Conservation (phyloP, 2,329 filamentous ascomycete species). For the Cladosporium sp. region DNA sequence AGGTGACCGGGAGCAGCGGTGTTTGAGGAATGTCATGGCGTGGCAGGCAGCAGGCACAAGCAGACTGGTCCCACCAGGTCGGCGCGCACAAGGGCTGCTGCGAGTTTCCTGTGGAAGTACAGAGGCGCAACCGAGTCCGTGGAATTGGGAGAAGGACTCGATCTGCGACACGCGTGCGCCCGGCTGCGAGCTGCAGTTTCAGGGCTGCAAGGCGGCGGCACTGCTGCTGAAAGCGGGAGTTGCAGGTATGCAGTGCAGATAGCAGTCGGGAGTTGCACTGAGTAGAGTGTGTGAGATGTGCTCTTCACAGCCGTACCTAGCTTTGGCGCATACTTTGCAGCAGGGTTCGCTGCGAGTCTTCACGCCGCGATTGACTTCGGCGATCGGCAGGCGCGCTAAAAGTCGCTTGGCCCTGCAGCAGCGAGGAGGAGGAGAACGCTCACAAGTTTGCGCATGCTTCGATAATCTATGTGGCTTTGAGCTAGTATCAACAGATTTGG, state of each 20-base stretch:
- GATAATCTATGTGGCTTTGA: too few relatives aligned
- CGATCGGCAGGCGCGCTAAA: background rate
- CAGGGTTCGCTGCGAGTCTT: background rate
- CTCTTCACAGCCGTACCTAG: too few relatives aligned
- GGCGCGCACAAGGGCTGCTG: background rate
- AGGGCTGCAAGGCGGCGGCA: background rate
- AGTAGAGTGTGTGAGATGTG: background rate
- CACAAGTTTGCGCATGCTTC: too few relatives aligned
- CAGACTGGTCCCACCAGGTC: background rate
- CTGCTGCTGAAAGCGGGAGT: background rate
- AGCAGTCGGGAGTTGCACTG: too few relatives aligned
- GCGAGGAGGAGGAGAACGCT: background rate
- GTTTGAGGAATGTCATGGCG: background rate
- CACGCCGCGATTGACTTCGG: background rate
- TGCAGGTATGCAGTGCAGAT: background rate
- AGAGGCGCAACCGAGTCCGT: background rate
- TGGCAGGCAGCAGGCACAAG: background rate
- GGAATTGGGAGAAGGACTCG: background rate
- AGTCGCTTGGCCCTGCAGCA: background rate
- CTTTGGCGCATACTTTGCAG: too few relatives aligned
- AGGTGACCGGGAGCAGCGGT: background rate
- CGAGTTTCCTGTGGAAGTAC: background rate
- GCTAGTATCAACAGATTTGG: too few relatives aligned
- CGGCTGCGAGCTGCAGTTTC: background rate
- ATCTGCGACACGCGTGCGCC: conserved; percentile 3